phyloP scores from a whole-genome alignment of 805 yeast genomes.

The Pichia paraexigua region DNA sequence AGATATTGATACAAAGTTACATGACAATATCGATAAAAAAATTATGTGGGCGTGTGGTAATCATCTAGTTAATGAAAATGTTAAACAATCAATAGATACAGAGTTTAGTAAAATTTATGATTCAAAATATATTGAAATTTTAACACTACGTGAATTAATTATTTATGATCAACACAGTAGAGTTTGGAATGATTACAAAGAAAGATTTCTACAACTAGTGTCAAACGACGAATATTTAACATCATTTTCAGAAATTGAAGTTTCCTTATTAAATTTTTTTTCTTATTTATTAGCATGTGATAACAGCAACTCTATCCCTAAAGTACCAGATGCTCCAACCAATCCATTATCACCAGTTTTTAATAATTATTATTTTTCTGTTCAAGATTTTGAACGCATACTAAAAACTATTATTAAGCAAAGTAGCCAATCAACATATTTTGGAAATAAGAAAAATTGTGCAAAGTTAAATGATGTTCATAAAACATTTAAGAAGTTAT shows the following conservation, averaged over 20 bases:
- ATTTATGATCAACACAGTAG: slow-evolving; percentile 27
- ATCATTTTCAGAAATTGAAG: slow-evolving; percentile 30
- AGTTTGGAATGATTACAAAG: slow-evolving; percentile 18
- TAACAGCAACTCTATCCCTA: neutral
- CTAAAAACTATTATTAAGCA: slow-evolving; percentile 11
- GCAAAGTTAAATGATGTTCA: neutral
- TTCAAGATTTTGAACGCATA: slow-evolving; percentile 18
- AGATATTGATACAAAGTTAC: slow-evolving; percentile 27
- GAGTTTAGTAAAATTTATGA: slow-evolving; percentile 6
- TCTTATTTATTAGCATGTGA: slow-evolving; percentile 8
- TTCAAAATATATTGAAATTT: slow-evolving; percentile 29
- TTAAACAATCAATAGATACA: slow-evolving; percentile 19
- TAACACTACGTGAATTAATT: slow-evolving; percentile 34
- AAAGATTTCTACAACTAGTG: slow-evolving; percentile 10
- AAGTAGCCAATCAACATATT: neutral
- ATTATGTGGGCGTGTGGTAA: slow-evolving; percentile 47
- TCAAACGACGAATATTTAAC: neutral
- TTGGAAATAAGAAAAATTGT: neutral
- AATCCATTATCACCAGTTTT: slow-evolving; percentile 15
- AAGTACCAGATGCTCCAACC: slow-evolving; percentile 13
- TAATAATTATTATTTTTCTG: slow-evolving; percentile 17
- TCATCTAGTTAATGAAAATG: slow-evolving; percentile 19
- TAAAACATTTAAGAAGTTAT: neutral
- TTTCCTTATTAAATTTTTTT: slow-evolving; percentile 26
- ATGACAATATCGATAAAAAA: slow-evolving; percentile 55